Conservation (phyloP, 192 early-diverging fungal species). For the Backusella westeae region DNA sequence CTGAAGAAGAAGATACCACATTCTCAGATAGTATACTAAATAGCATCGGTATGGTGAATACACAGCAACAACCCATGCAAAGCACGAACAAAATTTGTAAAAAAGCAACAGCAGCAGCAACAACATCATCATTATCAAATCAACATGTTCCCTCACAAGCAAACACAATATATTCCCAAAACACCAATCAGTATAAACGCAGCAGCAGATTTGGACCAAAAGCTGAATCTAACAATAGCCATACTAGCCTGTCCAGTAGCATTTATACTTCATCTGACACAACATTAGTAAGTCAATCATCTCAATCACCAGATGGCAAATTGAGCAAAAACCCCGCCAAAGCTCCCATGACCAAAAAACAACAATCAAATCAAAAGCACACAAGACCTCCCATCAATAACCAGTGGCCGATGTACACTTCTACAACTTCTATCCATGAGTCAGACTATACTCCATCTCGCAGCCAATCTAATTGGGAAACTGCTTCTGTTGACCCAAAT, state of each 20-base stretch:
- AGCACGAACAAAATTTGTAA: neutral
- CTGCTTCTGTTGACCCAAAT: neutral
- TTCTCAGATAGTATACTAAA: neutral
- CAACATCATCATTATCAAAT: neutral
- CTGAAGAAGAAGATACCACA: conserved; percentile 1
- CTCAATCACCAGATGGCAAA: neutral
- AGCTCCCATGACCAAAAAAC: neutral
- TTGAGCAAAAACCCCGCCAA: neutral
- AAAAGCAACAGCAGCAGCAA: conserved; percentile 1
- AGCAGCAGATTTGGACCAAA: neutral
- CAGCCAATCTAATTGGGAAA: neutral
- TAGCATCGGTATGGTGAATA: neutral
- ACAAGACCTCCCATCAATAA: neutral
- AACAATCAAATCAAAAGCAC: neutral
- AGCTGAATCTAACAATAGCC: neutral
- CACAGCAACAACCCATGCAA: neutral
- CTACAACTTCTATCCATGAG: neutral
- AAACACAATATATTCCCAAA: neutral
- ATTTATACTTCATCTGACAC: neutral
- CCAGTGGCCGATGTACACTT: conserved; percentile 1
- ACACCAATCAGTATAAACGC: neutral
- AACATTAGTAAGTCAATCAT: conserved; percentile 6
- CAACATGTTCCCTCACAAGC: neutral
- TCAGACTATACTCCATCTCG: neutral
- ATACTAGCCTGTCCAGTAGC: neutral